phyloP scores from a whole-genome alignment of 768 basidiomycete species.

The Xerocomus potaroensis region DNA sequence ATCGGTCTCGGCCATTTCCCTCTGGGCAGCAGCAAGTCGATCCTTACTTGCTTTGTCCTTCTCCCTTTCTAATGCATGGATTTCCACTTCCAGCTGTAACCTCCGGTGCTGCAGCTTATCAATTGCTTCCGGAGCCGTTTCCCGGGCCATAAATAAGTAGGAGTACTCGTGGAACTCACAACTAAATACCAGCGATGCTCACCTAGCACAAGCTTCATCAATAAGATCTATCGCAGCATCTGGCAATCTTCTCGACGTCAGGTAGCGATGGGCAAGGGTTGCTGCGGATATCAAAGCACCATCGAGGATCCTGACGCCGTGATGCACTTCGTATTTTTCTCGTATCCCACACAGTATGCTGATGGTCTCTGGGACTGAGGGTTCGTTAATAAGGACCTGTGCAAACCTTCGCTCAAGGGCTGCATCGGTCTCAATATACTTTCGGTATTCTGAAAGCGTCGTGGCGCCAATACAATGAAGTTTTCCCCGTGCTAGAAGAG shows the following conservation, averaged over 20 bases:
- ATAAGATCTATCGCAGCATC: slow-evolving; percentile 89
- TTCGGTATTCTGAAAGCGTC: slow-evolving; percentile 86
- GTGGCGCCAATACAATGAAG: slow-evolving; percentile 82
- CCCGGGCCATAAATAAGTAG: slow-evolving; percentile 50
- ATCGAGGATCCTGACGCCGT: slow-evolving; percentile 87
- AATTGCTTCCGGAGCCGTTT: slow-evolving; percentile 91
- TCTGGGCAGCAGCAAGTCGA: slow-evolving; percentile 66
- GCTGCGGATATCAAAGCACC: slow-evolving; percentile 86
- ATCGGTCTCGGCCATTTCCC: slow-evolving; percentile 77
- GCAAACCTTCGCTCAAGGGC: slow-evolving; percentile 91
- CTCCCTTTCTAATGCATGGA: slow-evolving; percentile 91
- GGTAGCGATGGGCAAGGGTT: slow-evolving; percentile 87
- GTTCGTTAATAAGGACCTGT: slow-evolving; percentile 91
- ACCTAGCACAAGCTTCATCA: slow-evolving; percentile 90
- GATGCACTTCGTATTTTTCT: slow-evolving; percentile 91
- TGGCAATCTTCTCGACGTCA: slow-evolving; percentile 75
- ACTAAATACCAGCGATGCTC: slow-evolving; percentile 19
- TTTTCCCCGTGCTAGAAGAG: slow-evolving; percentile 83
- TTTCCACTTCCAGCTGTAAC: slow-evolving; percentile 90
- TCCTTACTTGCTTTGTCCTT: slow-evolving; percentile 88
- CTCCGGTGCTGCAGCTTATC: slow-evolving; percentile 87
- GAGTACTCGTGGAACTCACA: not conserved
- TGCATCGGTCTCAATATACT: slow-evolving; percentile 90
- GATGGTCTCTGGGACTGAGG: slow-evolving; percentile 83
- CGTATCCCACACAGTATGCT: slow-evolving; percentile 91